Conservation (phyloP, 148 eudicot species). For the Cornus suecica region DNA sequence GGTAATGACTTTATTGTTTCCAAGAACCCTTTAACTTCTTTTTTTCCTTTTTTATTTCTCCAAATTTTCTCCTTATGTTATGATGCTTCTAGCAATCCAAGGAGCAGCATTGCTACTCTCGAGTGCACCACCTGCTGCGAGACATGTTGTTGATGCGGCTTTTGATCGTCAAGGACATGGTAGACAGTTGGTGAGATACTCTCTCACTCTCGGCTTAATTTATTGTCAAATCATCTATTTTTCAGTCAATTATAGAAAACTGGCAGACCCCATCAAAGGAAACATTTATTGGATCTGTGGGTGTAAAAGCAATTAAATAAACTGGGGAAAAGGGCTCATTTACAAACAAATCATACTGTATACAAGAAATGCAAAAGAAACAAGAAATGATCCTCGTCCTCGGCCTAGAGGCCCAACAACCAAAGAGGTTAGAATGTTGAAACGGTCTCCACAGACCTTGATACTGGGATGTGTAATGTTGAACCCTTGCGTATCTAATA, state of each 20-base stretch:
- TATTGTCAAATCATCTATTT: not conserved
- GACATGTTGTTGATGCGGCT: conserved; percentile 59
- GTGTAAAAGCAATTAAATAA: too few relatives aligned
- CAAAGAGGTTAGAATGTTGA: too few relatives aligned
- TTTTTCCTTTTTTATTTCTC: not conserved
- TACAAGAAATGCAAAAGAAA: too few relatives aligned
- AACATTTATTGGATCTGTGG: too few relatives aligned
- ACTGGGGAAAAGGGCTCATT: too few relatives aligned
- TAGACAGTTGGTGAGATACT: conserved; percentile 73
- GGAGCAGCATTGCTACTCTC: conserved; percentile 75
- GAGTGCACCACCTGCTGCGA: conserved; percentile 49
- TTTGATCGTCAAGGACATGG: conserved; percentile 74
- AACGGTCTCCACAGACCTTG: too few relatives aligned
- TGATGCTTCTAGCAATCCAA: conserved; percentile 51
- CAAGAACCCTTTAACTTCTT: not conserved
- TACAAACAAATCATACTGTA: too few relatives aligned
- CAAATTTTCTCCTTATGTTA: conserved; percentile 6
- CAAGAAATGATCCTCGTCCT: too few relatives aligned
- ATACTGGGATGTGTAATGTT: too few relatives aligned
- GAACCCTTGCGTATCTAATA: too few relatives aligned
- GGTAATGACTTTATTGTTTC: conserved; percentile 8
- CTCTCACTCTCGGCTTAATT: not conserved
- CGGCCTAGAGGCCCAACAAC: too few relatives aligned
- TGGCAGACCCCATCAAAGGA: not conserved
- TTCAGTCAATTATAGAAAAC: not conserved